Base-by-base conservation (phyloP, 2,329 filamentous ascomycete genomes). In the Blastomyces parvus region DNA sequence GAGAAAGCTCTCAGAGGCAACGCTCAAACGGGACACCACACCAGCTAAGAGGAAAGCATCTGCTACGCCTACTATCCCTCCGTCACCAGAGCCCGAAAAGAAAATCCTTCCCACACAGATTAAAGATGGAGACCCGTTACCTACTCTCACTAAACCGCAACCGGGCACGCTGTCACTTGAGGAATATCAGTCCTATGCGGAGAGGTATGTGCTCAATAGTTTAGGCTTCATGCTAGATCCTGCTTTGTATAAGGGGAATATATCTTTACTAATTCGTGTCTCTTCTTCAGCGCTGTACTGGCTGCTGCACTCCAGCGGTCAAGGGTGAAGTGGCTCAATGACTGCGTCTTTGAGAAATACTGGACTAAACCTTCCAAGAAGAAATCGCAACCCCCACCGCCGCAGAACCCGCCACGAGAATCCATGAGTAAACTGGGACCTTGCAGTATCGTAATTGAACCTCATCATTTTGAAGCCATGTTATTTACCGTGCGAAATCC, bases 391-490 rank as follows among this genome's bases (percentile, higher is more conserved):
- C 69, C 73, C 27, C 79, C 79, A 61, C 74, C 74, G 55, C 72
- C 74, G 27, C 75, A 77, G 62, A 81, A 82, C 57, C 80, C 79
- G 1, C 72, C 82, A 67, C 75, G 81, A 71, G 76, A 84, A 46
- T 79, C 80, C 6, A 83, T 84, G 78, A 72, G 77, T 11, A 81
- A 80, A 68, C 74, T 85, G 42, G 85, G 85, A 57, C 77, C 80
- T 64, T 85, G 83, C 67, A 81, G 82, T 63, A 78, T 88, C 60
- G 81, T 83, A 42, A 81, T 87, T 59, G 85, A 86, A 65, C 85
- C 85, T 59, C 84, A 87, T 72, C 81, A 83, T 8, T 85, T 87
- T 66, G 83, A 85, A 65, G 82, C 82, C 22, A 79, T 81, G 67
- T 75, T 85, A 30, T 85, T 82, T 69, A 79, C 80, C 17, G 82